phyloP scores from a whole-genome alignment of 768 basidiomycete genomes.

The Collybia sp. region DNA sequence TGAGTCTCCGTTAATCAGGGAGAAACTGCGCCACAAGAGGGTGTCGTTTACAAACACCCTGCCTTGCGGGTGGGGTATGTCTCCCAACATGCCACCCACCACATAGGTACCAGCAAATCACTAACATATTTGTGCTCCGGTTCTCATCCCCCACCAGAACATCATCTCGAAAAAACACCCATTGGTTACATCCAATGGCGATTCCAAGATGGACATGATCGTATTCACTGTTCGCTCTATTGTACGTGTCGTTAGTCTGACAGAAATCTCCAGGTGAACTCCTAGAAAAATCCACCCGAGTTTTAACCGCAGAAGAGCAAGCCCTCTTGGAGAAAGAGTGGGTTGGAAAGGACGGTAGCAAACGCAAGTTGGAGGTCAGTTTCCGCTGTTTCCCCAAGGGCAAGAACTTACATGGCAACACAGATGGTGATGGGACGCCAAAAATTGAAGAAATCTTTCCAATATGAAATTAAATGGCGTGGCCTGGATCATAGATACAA shows the following conservation, averaged over 20 bases:
- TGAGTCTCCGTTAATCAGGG: constrained; percentile 52
- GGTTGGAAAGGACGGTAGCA: constrained; percentile 86
- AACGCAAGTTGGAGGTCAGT: constrained; percentile 84
- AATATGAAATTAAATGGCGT: constrained; percentile 89
- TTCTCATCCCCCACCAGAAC: constrained; percentile 43
- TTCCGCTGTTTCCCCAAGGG: constrained; percentile 4
- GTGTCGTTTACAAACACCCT: constrained; percentile 91
- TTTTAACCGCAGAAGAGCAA: constrained; percentile 85
- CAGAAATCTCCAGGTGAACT: constrained; percentile 59
- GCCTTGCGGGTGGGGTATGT: constrained; percentile 93
- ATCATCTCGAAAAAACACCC: constrained; percentile 93
- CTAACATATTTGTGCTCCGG: constrained; percentile 7
- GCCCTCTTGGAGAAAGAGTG: constrained; percentile 77
- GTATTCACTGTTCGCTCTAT: constrained; percentile 36
- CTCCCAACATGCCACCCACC: constrained; percentile 97
- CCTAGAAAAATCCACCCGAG: constrained; percentile 86
- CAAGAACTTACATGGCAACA: constrained; percentile 1
- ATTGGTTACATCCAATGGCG: constrained; percentile 98
- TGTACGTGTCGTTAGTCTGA: constrained; percentile 1
- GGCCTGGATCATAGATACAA: constrained; percentile 84
- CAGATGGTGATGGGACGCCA: constrained; percentile 90
- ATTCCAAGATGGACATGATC: constrained; percentile 97
- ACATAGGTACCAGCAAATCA: constrained; percentile 68
- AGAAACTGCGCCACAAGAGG: constrained; percentile 88
- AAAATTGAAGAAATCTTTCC: constrained; percentile 94